These are phyloP conservation scores for Aspergillus carlsbadensis DNA, from an alignment of 495 filamentous ascomycete species.

Conservation along the genomic window DNA sequence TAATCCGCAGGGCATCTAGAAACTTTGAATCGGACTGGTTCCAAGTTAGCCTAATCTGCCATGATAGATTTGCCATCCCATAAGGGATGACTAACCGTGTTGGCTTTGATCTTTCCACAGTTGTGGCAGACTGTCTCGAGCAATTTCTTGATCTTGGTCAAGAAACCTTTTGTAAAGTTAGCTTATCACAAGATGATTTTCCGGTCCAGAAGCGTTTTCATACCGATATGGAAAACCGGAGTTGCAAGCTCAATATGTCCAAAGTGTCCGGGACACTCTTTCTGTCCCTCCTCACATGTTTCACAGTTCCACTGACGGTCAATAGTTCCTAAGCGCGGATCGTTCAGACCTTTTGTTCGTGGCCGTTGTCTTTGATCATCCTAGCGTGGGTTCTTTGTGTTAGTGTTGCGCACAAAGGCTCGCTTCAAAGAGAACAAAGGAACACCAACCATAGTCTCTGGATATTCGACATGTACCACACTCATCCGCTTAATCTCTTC, in stretches of 20 bases:
- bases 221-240: conserved; percentile 85
- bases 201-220: conserved; percentile 23
- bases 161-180: conserved; percentile 66
- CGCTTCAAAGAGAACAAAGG: conserved; percentile 10
- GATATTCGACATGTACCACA: conserved; percentile 87
- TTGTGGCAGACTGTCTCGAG: conserved; percentile 97
- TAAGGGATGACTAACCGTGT: conserved; percentile 82
- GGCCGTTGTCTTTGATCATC: conserved; percentile 88
- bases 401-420: conserved; percentile 17
- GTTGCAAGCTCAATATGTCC: conserved; percentile 95
- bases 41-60: conserved; percentile 62
- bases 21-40: conserved; percentile 79
- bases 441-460: conserved; percentile 83
- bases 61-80: conserved; percentile 50
- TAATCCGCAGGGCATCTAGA: conserved; percentile 70
- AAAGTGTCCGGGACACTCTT: conserved; percentile 95
- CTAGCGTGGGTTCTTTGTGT: conserved; percentile 33
- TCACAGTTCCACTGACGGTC: conserved; percentile 91
- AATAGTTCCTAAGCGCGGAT: conserved; percentile 90
- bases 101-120: conserved; percentile 91
- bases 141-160: conserved; percentile 97
- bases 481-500: conserved; percentile 99
- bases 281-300: conserved; percentile 91
- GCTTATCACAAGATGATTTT: conserved; percentile 9
- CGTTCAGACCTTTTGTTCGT: conserved; percentile 85